Conservation (phyloP, 495 filamentous ascomycete species). For the Terfezia claveryi region DNA sequence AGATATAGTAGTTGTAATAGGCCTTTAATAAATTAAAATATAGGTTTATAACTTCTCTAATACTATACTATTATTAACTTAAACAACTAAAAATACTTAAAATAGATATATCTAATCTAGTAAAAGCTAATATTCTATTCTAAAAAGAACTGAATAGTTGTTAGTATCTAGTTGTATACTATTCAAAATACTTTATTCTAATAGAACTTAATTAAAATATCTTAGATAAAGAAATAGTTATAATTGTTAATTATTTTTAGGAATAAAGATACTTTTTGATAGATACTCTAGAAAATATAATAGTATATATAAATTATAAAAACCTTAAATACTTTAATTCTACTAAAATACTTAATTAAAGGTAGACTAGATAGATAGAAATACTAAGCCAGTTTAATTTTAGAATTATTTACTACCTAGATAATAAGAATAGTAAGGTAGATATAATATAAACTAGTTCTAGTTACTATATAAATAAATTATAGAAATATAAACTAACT, state of each 20-base stretch:
- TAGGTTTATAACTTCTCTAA: neutral
- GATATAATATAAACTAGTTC: no score
- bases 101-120: conserved; percentile 2
- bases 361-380: conserved; percentile 1
- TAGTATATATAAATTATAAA: conserved; percentile 12
- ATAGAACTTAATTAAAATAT: conserved; percentile 3
- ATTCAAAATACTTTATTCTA: conserved; percentile 1
- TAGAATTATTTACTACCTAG: conserved; percentile 3
- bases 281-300: conserved; percentile 1
- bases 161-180: conserved; percentile 3
- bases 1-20: neutral
- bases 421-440: neutral
- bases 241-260: conserved; percentile 11
- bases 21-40: neutral
- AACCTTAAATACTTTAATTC: conserved; percentile 17
- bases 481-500: no score
- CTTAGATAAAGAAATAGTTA: conserved; percentile 2
- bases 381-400: conserved; percentile 3
- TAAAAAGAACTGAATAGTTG: neutral
- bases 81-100: neutral
- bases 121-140: neutral
- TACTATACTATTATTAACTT: conserved; percentile 2
- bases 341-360: neutral
- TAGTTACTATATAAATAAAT: no score
- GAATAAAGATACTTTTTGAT: conserved; percentile 16